These are phyloP conservation scores for Magnusiomyces magnusii DNA, from an alignment of 1,139 yeast genomes.

Conservation along the genomic window DNA sequence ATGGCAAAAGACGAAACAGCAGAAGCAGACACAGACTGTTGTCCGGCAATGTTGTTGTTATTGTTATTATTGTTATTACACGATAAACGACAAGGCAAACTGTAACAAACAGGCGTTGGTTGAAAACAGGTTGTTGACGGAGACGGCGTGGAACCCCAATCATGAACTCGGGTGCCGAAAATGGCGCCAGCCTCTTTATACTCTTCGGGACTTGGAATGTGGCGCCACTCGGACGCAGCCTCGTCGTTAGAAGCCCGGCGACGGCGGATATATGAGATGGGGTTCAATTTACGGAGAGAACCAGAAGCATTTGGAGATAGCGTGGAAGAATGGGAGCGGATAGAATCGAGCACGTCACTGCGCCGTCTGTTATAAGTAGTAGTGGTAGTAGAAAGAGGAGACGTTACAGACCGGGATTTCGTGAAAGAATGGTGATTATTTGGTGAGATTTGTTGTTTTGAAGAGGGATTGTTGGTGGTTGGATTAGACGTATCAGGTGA, in stretches of 20 bases:
- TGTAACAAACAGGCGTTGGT: conserved; percentile 12
- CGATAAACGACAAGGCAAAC: background rate
- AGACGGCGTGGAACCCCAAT: conserved; percentile 27
- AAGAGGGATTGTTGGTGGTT: background rate
- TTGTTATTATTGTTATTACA: background rate
- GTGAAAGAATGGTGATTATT: background rate
- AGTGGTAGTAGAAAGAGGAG: background rate
- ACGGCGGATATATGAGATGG: conserved; percentile 21
- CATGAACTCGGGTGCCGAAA: conserved; percentile 32
- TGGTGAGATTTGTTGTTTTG: background rate
- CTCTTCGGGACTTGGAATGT: conserved; percentile 15
- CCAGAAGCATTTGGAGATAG: background rate
- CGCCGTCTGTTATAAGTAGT: background rate
- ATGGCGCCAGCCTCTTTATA: conserved; percentile 29
- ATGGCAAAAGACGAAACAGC: background rate
- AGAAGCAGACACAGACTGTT: background rate
- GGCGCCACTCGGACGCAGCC: background rate
- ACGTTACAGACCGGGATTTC: background rate
- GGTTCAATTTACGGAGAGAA: conserved; percentile 25
- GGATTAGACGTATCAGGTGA: background rate
- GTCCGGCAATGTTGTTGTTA: background rate
- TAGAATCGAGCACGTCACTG: background rate
- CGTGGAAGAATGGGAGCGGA: background rate
- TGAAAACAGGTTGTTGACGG: conserved; percentile 8
- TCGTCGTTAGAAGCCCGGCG: conserved; percentile 10